phyloP scores from a whole-genome alignment of 768 basidiomycete genomes.

The Amanita pallidorosea region DNA sequence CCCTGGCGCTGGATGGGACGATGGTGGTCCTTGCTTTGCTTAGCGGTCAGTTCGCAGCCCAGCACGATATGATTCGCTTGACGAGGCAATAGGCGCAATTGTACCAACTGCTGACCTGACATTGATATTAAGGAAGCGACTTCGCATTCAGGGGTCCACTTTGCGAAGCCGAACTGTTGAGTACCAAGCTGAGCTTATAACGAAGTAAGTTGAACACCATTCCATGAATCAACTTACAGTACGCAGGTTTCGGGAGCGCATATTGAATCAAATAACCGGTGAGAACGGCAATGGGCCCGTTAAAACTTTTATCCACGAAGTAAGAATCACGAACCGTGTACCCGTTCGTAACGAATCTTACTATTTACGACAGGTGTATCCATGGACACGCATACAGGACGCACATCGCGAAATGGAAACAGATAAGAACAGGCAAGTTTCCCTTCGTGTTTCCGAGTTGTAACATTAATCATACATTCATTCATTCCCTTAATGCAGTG shows the following conservation, averaged over 20 bases:
- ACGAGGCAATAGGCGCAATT: conserved; percentile 32
- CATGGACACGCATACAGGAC: conserved; percentile 67
- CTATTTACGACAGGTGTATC: conserved; percentile 46
- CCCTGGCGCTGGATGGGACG: conserved; percentile 59
- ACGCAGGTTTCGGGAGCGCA: conserved; percentile 41
- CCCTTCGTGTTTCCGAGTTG: neutral
- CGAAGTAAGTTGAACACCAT: conserved; percentile 27
- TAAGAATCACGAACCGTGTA: conserved; percentile 15
- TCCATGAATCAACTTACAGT: neutral
- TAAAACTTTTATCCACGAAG: conserved; percentile 73
- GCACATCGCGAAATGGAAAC: conserved; percentile 82
- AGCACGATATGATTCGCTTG: neutral
- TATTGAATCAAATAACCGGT: conserved; percentile 50
- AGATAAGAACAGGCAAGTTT: conserved; percentile 38
- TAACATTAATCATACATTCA: neutral
- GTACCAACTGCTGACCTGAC: conserved; percentile 42
- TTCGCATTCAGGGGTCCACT: conserved; percentile 84
- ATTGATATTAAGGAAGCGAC: conserved; percentile 72
- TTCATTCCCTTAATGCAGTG: conserved; percentile 19
- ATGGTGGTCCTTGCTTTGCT: conserved; percentile 61
- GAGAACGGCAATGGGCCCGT: conserved; percentile 46
- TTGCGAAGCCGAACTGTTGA: conserved; percentile 61
- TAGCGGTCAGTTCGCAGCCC: conserved; percentile 38
- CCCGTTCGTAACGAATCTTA: neutral
- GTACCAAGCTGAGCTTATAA: conserved; percentile 70